Evolutionary conservation across 2,329 filamentous ascomycete species (phyloP).

Genomic region (Calonectria hawksworthii): DNA sequence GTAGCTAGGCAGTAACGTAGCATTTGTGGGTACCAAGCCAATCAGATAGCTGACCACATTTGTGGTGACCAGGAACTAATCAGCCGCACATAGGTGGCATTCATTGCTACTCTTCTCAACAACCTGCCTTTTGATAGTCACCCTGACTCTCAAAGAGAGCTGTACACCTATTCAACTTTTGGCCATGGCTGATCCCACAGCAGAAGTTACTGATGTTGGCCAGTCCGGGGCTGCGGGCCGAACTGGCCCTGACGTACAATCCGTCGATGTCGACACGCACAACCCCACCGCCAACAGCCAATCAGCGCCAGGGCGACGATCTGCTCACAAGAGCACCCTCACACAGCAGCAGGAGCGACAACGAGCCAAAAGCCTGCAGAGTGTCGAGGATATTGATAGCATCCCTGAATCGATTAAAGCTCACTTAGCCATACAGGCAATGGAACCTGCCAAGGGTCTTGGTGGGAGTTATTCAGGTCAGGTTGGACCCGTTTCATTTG

Average conservation of each 20-base stretch:
- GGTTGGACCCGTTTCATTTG: no score
- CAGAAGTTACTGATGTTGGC: conserved; percentile 58
- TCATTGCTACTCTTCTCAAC: no score
- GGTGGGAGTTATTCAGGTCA: conserved; percentile 85
- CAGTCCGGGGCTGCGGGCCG: conserved; percentile 50
- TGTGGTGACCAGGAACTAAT: no score
- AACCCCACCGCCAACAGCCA: conserved; percentile 34
- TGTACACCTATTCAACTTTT: no score
- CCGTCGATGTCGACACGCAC: neutral
- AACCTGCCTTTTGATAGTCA: no score
- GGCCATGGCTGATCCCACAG: conserved; percentile 5
- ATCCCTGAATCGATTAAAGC: conserved; percentile 98
- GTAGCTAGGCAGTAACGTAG: no score
- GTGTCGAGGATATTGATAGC: conserved; percentile 95
- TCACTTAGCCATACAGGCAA: conserved; percentile 95
- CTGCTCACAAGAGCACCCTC: conserved; percentile 95
- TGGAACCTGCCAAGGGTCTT: conserved; percentile 91
- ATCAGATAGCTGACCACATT: no score
- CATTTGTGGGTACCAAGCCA: no score
- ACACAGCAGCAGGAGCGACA: conserved; percentile 99
- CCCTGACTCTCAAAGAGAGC: no score
- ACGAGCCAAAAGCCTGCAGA: conserved; percentile 96
- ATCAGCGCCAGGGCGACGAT: conserved; percentile 60
- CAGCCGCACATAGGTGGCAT: no score
- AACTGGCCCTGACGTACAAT: conserved; percentile 41